A percentile compares a stretch with the other conserved stretches of the same genome.
Evolutionary conservation across 169 alveolate species (phyloP).

Genomic region (Theileria orientalis): DNA sequence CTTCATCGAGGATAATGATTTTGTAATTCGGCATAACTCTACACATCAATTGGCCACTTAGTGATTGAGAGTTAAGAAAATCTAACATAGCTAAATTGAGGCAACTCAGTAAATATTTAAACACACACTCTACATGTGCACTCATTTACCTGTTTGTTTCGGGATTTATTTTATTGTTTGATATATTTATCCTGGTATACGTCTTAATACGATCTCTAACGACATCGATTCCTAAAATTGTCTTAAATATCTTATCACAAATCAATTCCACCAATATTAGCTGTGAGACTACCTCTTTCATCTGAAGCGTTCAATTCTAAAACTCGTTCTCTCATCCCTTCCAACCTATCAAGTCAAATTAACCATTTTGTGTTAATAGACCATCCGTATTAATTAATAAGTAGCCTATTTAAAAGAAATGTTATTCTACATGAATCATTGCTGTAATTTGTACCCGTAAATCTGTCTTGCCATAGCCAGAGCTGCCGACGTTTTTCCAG

Average conservation of each 20-base stretch:
- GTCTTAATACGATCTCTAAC: conserved; percentile 96
- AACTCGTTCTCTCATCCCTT: conserved; percentile 89
- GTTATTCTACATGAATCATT: no score
- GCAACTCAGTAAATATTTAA: neutral
- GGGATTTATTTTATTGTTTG: conserved; percentile 76
- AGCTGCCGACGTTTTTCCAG: conserved; percentile 96
- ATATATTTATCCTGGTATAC: conserved; percentile 93
- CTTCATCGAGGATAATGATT: conserved; percentile 97
- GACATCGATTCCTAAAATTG: conserved; percentile 89
- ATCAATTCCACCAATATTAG: neutral
- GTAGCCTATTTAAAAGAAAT: no score
- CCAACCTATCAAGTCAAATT: conserved; percentile 62
- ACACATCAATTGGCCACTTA: neutral
- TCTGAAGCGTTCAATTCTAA: conserved; percentile 98
- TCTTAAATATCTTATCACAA: neutral
- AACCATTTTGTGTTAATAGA: no score
- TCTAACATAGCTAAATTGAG: neutral
- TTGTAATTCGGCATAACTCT: conserved; percentile 89
- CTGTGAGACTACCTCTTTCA: conserved; percentile 85
- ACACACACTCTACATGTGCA: no score
- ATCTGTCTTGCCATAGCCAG: conserved; percentile 93
- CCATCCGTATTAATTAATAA: no score
- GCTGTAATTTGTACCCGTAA: conserved; percentile 78
- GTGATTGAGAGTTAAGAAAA: neutral
- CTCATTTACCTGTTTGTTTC: conserved; percentile 78